These are phyloP conservation scores for Pseudocercospora musae DNA, from an alignment of 2,329 filamentous ascomycete genomes.

Conservation along the genomic window DNA sequence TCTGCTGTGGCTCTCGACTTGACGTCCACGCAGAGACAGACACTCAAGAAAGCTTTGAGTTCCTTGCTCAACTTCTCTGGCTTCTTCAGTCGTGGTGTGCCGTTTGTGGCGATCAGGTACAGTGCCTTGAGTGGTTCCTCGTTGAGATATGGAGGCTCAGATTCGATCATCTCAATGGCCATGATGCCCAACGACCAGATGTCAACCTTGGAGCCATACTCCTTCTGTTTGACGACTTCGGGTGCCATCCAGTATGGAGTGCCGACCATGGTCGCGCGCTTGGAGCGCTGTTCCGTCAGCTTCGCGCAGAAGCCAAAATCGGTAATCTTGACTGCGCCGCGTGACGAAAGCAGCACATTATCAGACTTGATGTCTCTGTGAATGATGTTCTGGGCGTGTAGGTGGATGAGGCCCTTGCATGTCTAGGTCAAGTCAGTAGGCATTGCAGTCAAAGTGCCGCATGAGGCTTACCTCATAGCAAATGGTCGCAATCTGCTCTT, in stretches of 20 bases:
- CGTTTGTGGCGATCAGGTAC: constrained; percentile 96
- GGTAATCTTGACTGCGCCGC: constrained; percentile 91
- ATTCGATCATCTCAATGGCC: constrained; percentile 99
- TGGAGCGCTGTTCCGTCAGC: constrained; percentile 92
- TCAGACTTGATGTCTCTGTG: constrained; percentile 99
- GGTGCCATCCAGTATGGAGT: constrained; percentile 99
- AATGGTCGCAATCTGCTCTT: constrained; percentile 97
- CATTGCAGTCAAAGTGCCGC: background rate
- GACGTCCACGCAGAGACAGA: constrained; percentile 95
- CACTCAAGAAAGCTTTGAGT: constrained; percentile 92
- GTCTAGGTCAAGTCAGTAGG: constrained; percentile 58
- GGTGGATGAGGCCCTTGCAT: constrained; percentile 88
- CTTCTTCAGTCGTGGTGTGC: constrained; percentile 94
- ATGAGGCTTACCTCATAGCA: constrained; percentile 75
- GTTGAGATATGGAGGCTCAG: constrained; percentile 94
- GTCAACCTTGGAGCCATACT: constrained; percentile 96
- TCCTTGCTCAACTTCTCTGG: constrained; percentile 97
- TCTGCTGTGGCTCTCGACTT: constrained; percentile 88
- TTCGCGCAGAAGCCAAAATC: constrained; percentile 99
- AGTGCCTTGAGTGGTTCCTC: constrained; percentile 96
- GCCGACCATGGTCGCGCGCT: constrained; percentile 98
- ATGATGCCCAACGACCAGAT: constrained; percentile 99
- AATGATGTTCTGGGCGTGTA: constrained; percentile 95
- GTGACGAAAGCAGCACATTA: constrained; percentile 90
- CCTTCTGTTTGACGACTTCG: constrained; percentile 98